Evolutionary conservation across 129 eudicot species (phyloP), one percentile per base, ranked within the genome.

Genomic region (Helianthus tuberosus): DNA sequence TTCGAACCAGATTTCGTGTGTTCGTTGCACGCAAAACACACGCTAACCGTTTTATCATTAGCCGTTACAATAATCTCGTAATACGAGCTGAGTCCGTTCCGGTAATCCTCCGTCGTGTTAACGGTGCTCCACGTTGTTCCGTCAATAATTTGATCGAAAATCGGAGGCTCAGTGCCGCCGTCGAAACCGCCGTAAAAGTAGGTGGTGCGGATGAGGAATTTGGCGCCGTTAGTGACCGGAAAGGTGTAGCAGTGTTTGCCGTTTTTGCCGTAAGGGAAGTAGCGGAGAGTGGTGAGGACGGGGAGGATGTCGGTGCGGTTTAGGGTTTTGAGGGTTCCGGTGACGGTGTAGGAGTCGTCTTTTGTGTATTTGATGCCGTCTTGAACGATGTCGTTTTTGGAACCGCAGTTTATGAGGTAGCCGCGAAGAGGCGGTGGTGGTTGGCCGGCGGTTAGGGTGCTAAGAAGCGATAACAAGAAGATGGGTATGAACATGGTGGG

Each of bases 91-190:
- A 84, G 84, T 8, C 94, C 89, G 0, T 80, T 64, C 6, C 65
- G 84, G 61, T 83, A 86, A 71, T 94, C 99, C 72, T 91, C 94
- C 1, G 91, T 86, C 39, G 99, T 94, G 46, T 94, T 84, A 20
- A 90, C 98, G 8, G 20, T 72, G 75, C 85, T 82, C 99, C 99
- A 94, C 39, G 51, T 83, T 0, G 93, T 88, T 8, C 96, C 97
- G 41, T 91, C 99, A 9, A 94, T 67, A 11, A 90, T 87, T 74
- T 91, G 99, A 78, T 94, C 93, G 51, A 94, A 94, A 29, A 90
- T 78, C 0, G 97, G 97, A 4, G 99, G 96, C 16, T 80, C 79
- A 14, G 44, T 69, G 11, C 93, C 88, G 17, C 93, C 97, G 72
- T 94, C 97, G 23, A 88, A 91, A 11, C 89, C 84, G 4, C 97